Evolutionary conservation across 2,329 filamentous ascomycete species (phyloP), one percentile per base, ranked within the genome.

Genomic region (Penicillium sp.): DNA sequence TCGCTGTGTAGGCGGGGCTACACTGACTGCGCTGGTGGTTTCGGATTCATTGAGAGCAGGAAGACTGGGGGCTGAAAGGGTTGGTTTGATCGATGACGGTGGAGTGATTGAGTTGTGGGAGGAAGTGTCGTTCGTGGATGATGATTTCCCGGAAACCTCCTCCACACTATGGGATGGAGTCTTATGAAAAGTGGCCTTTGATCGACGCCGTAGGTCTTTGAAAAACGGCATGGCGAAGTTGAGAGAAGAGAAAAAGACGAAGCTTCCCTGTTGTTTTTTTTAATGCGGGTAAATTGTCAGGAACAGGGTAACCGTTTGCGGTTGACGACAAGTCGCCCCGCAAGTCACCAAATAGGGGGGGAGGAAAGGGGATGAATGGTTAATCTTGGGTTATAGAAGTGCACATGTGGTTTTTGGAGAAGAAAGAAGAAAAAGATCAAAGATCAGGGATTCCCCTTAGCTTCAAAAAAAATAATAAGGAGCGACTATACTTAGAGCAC

Each of bases 191-290:
- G 87, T 92, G 60, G 87, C 84, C 73, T 82, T 88, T 56, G 90
- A 94, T 67, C 88, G 87, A 66, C 90, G 86, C 67, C 90, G 89
- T 56, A 96, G 77, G 70, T 89, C 86, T 75, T 86, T 90, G 68
- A 94, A 82, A 70, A 96, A 90, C 43, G 87, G 73, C 79, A 81
- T 81, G 53, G 43, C 57, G 58, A 55, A 13, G 21, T 48, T 57
- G 49, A 44, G 33, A 54, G 55, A 55, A 49, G 53, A 48, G 42
- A 25, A 60, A 60, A 53, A 45, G 29, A 33, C 6, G 21, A 23
- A 36, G 50, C 19, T 48, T 13, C 27, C 27, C 27, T 67, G 68
- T 36, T 43, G 15, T 27, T 43, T 43, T 27, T 35, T 23, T 48
- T 15, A 15, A 9, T 9, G 15, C 43, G 45, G 19, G 31, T 35